Percentiles rank a stretch among this genome's conserved stretches.
Conservation (phyloP, 805 yeast genomes). For the Candida hungchunana region DNA sequence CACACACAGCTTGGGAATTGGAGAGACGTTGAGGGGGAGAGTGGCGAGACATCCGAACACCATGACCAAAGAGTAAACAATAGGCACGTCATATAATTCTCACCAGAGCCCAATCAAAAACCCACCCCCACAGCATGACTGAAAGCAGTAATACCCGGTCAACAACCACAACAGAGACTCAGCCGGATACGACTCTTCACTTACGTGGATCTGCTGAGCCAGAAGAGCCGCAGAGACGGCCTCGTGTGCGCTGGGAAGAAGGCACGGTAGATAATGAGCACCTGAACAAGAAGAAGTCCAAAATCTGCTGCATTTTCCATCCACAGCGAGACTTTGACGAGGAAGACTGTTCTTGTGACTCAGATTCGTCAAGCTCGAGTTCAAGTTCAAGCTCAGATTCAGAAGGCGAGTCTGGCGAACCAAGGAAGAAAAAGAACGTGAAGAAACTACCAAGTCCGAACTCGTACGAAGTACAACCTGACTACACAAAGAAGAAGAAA, state of each 20-base stretch:
- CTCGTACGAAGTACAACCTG: constrained; percentile 88
- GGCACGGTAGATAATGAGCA: constrained; percentile 88
- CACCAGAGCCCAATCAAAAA: not conserved
- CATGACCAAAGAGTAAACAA: no score
- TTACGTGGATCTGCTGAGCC: constrained; percentile 22
- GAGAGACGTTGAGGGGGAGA: no score
- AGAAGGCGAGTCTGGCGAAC: not conserved
- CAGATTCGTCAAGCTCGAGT: constrained; percentile 19
- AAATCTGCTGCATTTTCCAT: constrained; percentile 85
- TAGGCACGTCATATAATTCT: no score
- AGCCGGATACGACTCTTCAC: constrained; percentile 12
- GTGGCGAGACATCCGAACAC: no score
- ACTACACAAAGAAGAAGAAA: constrained; percentile 34
- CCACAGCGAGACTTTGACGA: constrained; percentile 65
- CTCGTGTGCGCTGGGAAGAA: constrained; percentile 76
- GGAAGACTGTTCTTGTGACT: constrained; percentile 31
- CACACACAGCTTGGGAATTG: no score
- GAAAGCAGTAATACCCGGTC: no score
- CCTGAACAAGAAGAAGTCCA: constrained; percentile 83
- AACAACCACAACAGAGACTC: not conserved
- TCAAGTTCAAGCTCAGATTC: constrained; percentile 29
- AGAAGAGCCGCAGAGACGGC: constrained; percentile 25
- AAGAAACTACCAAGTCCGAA: constrained; percentile 49
- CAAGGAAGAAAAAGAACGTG: constrained; percentile 29
- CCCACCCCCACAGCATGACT: not conserved